Evolutionary conservation across 2,329 filamentous ascomycete genomes (phyloP), one percentile per base, ranked within the genome.

Genomic region (Neofusicoccum umdonicola): DNA sequence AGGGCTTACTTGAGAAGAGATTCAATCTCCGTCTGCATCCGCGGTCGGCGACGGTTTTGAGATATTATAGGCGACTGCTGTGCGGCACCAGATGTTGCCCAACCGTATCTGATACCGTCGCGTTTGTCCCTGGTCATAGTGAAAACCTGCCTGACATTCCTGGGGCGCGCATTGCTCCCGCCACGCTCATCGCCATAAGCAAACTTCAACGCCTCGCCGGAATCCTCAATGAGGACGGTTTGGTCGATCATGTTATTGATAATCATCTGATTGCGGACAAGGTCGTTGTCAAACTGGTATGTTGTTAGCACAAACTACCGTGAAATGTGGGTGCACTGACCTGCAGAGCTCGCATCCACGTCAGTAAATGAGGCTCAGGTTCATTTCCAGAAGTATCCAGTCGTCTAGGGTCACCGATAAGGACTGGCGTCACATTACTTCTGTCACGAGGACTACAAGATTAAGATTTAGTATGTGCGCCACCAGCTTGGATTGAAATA

Each of bases 231-330:
- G 0, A 99, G 82, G 5, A 97, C 86, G 7, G 89, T 87, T 75
- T 97, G 93, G 67, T 99, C 95, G 61, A 97, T 92, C 6, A 81
- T 79, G 69, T 92, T 85, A 67, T 88, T 89, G 74, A 98, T 95
- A 71, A 99, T 89, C 52, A 98, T 81, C 66, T 93, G 89, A 66
- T 92, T 90, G 57, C 88, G 88, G 19, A 97, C 89, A 48, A 90
- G 78, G 19, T 90, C 85, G 69, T 94, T 87, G 66, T 95, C 91
- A 67, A 98, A 90, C 76, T 58, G 35, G 13, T 12, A 22, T 34
- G 12, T 41, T 6, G 62, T 75, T 65, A 75, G 70, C 64, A 65
- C 39, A 35, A 13, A 4, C 12, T n/a, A 41, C 9, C 6, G 19
- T 9, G 2, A 39, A 6, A 13, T 6, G 12, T 35, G 48, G n/a